Conservation (phyloP, 1,284 basidiomycete species). For the Leccinum fuscescens region DNA sequence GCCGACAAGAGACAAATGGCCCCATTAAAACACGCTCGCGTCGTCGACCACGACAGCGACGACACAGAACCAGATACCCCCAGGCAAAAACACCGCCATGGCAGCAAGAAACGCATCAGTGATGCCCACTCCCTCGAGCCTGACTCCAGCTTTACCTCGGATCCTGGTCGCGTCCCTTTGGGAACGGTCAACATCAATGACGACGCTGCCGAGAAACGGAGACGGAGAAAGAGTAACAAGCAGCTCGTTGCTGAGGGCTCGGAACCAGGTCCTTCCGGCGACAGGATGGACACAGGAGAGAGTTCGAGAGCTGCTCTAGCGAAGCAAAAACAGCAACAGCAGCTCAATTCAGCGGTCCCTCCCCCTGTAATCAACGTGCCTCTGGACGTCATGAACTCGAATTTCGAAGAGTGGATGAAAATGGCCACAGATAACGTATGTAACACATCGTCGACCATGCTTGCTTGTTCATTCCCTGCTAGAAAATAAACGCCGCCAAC, state of each 20-base stretch:
- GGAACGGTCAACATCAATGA: conserved; percentile 73
- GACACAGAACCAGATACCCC: conserved; percentile 51
- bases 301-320: conserved; percentile 40
- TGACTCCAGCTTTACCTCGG: conserved; percentile 51
- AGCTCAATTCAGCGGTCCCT: conserved; percentile 59
- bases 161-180: conserved; percentile 47
- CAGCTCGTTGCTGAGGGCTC: conserved; percentile 49
- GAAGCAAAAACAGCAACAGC: conserved; percentile 61
- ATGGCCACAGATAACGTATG: conserved; percentile 97
- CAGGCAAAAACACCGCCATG: conserved; percentile 36
- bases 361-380: conserved; percentile 59
- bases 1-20: conserved; percentile 18
- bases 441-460: conserved; percentile 14
- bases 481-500: conserved; percentile 99
- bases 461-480: conserved; percentile 16
- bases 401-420: conserved; percentile 99
- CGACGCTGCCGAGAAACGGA: conserved; percentile 75
- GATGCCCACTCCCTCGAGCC: conserved; percentile 40
- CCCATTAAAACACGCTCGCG: conserved; percentile 21
- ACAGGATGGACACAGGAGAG: conserved; percentile 40
- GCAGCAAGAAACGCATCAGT: conserved; percentile 61
- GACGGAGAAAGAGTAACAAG: conserved; percentile 71
- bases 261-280: conserved; percentile 49
- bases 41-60: conserved; percentile 35
- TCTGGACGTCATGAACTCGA: conserved; percentile 81